phyloP scores from a whole-genome alignment of 2,329 filamentous ascomycete species.

The Fonsecaea pugnacius region DNA sequence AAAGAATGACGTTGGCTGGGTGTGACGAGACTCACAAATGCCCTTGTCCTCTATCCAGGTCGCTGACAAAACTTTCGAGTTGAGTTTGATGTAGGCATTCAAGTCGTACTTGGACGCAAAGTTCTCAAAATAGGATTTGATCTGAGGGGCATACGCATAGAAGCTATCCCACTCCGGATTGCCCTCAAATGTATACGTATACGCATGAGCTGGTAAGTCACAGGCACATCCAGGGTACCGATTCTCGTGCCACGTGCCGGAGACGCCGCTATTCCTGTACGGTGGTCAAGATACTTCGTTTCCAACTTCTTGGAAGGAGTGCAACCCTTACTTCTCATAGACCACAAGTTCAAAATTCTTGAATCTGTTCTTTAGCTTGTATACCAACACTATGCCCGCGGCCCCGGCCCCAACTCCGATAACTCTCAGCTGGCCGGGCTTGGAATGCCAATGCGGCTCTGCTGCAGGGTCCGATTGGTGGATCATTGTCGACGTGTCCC shows the following conservation, averaged over 20 bases:
- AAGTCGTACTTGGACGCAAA: constrained; percentile 48
- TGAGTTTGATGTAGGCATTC: constrained; percentile 45
- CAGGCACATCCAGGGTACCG: constrained; percentile 54
- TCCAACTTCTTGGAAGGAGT: no score
- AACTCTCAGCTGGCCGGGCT: no score
- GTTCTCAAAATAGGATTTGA: constrained; percentile 49
- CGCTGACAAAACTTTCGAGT: constrained; percentile 45
- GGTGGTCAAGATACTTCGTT: no score
- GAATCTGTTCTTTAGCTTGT: constrained; percentile 46
- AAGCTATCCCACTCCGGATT: constrained; percentile 51
- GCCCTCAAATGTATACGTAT: constrained; percentile 52
- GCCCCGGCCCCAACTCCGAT: constrained; percentile 11
- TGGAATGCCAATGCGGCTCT: no score
- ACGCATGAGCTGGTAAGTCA: constrained; percentile 71
- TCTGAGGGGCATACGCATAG: constrained; percentile 48
- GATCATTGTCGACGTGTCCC: no score
- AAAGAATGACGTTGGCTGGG: no score
- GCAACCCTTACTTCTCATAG: no score
- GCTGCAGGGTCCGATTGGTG: no score
- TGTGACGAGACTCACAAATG: no score
- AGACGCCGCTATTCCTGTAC: no score
- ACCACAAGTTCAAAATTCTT: constrained; percentile 43
- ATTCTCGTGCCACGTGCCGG: constrained; percentile 51
- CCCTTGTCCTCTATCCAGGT: constrained; percentile 47
- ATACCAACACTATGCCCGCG: constrained; percentile 1